phyloP scores from a whole-genome alignment of 2,329 filamentous ascomycete species.

The Curvularia lunata region DNA sequence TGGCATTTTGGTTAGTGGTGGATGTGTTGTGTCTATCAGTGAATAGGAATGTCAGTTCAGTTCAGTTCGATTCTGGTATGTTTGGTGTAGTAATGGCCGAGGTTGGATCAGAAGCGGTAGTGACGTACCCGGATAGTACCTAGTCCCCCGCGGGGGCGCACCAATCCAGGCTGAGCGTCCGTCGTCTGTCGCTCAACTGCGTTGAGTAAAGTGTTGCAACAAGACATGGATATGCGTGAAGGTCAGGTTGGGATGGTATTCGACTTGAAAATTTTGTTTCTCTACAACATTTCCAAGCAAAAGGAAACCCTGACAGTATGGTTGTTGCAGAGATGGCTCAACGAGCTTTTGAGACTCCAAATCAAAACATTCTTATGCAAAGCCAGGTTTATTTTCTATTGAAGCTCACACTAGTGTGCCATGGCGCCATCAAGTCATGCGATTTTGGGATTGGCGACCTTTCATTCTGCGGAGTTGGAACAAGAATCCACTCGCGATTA shows the following conservation, averaged over 20 bases:
- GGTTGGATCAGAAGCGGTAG: background rate
- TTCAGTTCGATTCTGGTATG: too few species aligned
- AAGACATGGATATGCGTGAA: background rate
- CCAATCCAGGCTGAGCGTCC: background rate
- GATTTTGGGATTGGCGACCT: constrained; percentile 1
- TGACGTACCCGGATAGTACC: too few species aligned
- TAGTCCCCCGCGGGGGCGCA: background rate
- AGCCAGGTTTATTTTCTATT: background rate
- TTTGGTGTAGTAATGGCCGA: background rate
- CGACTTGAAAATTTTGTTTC: background rate
- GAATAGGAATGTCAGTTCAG: background rate
- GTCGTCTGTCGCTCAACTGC: background rate
- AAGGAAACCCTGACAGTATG: background rate
- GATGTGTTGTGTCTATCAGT: background rate
- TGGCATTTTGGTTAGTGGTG: background rate
- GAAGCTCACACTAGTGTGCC: background rate
- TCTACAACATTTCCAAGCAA: background rate
- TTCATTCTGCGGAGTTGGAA: constrained; percentile 22
- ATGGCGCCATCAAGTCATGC: background rate
- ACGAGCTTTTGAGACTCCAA: background rate
- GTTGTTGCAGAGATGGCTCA: background rate
- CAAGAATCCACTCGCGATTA: constrained; percentile 43
- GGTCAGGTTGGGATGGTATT: background rate
- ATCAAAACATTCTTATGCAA: background rate
- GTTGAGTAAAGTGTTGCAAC: background rate